A percentile compares a stretch with the other conserved stretches of the same genome.
phyloP scores from a whole-genome alignment of 2,329 filamentous ascomycete species.

The Dactylella cylindrospora region DNA sequence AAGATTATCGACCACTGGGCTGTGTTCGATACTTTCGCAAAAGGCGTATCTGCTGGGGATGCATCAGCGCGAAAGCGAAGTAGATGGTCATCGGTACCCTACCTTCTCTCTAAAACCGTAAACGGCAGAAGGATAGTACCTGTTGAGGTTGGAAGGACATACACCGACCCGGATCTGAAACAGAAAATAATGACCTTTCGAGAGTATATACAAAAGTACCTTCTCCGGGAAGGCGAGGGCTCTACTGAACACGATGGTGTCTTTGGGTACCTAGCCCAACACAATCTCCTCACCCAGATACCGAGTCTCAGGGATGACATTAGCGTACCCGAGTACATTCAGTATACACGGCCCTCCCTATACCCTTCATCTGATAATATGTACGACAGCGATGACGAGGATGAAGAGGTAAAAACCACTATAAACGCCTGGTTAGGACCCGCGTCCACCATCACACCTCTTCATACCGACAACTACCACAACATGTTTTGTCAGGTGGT shows the following conservation, averaged over 20 bases:
- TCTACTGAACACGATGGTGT: constrained; percentile 43
- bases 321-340: constrained; percentile 69
- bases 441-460: constrained; percentile 79
- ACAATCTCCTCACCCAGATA: constrained; percentile 82
- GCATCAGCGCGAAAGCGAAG: background rate
- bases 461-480: constrained; percentile 92
- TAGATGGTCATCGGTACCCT: constrained; percentile 69
- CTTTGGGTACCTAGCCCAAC: constrained; percentile 83
- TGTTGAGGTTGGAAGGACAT: constrained; percentile 81
- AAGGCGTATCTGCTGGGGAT: too few relatives aligned
- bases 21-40: constrained; percentile 16
- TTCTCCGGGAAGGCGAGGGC: constrained; percentile 54
- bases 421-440: constrained; percentile 92
- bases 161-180: constrained; percentile 81
- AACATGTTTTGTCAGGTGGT: constrained; percentile 89
- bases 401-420: constrained; percentile 61
- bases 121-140: constrained; percentile 78
- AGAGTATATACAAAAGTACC: constrained; percentile 67
- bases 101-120: constrained; percentile 74
- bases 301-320: constrained; percentile 76
- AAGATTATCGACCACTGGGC: constrained; percentile 24
- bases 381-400: constrained; percentile 51
- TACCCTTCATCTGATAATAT: constrained; percentile 58
- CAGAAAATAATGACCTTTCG: constrained; percentile 76
- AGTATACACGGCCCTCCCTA: constrained; percentile 60